phyloP scores from a whole-genome alignment of 1,284 basidiomycete species.

The Cystobasidiaceae sp. region DNA sequence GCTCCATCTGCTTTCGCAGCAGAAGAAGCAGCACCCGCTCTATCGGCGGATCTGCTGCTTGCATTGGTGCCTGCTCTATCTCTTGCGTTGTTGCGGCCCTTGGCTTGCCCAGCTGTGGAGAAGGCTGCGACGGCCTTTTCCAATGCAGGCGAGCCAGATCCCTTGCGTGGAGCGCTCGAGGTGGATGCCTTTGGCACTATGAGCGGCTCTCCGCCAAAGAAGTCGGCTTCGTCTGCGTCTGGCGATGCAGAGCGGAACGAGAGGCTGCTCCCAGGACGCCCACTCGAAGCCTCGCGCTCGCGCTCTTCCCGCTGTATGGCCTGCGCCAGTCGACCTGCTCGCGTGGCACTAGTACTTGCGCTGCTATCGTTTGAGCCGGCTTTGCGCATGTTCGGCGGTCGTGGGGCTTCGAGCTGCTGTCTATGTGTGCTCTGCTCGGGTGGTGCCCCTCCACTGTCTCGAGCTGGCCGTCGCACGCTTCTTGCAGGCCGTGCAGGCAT shows the following conservation, averaged over 20 bases:
- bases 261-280: conserved; percentile 18
- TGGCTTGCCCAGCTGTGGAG: conserved; percentile 12
- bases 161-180: background rate
- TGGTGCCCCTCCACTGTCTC: background rate
- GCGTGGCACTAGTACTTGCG: background rate
- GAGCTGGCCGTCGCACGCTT: conserved; percentile 17
- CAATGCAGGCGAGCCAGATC: conserved; percentile 4
- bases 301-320: conserved; percentile 28
- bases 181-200: background rate
- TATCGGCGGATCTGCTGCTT: too few relatives aligned
- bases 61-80: conserved; percentile 5
- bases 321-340: conserved; percentile 16
- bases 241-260: conserved; percentile 22
- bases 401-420: background rate
- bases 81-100: conserved; percentile 4
- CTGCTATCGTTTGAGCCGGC: background rate
- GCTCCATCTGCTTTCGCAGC: background rate
- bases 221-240: conserved; percentile 13
- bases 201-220: conserved; percentile 17
- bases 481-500: conserved; percentile 18
- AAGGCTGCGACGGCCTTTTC: conserved; percentile 25
- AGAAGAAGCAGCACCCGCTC: too few relatives aligned
- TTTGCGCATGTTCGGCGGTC: background rate
- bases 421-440: background rate
- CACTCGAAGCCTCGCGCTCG: conserved; percentile 6